phyloP scores from a whole-genome alignment of 495 filamentous ascomycete genomes.

The Penicillium cinerascens region DNA sequence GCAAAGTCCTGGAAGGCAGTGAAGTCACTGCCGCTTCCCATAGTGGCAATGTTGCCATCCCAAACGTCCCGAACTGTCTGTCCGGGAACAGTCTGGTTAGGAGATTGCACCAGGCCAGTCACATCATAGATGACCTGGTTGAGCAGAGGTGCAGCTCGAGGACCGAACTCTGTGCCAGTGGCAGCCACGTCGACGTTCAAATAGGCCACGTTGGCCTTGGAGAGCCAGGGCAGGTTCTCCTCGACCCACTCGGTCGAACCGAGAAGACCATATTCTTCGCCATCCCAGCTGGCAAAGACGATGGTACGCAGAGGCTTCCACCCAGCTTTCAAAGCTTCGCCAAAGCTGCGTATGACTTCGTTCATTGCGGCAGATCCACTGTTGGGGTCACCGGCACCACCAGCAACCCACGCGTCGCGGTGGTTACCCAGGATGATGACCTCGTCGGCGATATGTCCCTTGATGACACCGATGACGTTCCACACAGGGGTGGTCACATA shows the following conservation, averaged over 20 bases:
- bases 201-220: conserved; percentile 66
- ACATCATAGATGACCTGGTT: conserved; percentile 71
- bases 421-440: conserved; percentile 94
- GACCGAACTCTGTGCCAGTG: conserved; percentile 44
- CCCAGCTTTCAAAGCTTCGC: conserved; percentile 65
- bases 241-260: conserved; percentile 75
- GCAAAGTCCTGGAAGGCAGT: conserved; percentile 73
- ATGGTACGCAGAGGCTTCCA: conserved; percentile 89
- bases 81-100: conserved; percentile 62
- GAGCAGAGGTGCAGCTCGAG: conserved; percentile 65
- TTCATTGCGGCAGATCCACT: conserved; percentile 87
- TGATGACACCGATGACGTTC: conserved; percentile 94
- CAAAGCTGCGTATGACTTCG: conserved; percentile 81
- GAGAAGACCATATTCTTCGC: conserved; percentile 67
- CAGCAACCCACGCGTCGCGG: conserved; percentile 89
- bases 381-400: conserved; percentile 81
- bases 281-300: conserved; percentile 72
- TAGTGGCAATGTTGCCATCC: conserved; percentile 57
- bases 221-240: conserved; percentile 85
- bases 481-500: conserved; percentile 87
- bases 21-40: conserved; percentile 71
- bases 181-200: conserved; percentile 68
- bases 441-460: conserved; percentile 82
- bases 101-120: conserved; percentile 67
- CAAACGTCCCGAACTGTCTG: conserved; percentile 67